Evolutionary conservation across 192 early-diverging fungal genomes (phyloP), one percentile per base, ranked within the genome.

Genomic region (Obelidium mucronatum): DNA sequence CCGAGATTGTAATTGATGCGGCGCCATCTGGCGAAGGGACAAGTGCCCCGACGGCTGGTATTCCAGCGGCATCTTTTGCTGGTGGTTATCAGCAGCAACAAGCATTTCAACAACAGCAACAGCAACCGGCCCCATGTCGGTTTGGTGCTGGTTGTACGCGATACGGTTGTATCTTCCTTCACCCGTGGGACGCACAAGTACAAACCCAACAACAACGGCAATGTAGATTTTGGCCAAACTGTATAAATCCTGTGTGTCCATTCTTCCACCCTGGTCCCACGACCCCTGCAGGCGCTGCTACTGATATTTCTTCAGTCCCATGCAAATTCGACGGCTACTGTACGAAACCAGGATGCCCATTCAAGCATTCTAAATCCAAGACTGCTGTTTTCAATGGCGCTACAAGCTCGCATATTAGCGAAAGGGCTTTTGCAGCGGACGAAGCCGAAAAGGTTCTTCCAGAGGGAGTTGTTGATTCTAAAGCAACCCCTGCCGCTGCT

Each of bases 321-420:
- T 83, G 82, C 69, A 73, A 63, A 34, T 83, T 68, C 33, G 82
- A 83, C 36, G 73, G 83, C 19, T 78, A 44, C 63, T 84, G 83
- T 59, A 81, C 40, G 31, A 61, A 74, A 40, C 79, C 79, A 30
- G 74, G 70, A 30, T 84, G 83, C 56, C 69, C 77, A 17, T 84
- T 58, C 59, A 54, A 73, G 33, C 83, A 84, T 42, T 33, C 73
- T 19, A 31, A 5, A 34, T 19, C 53, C 54, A 65, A 33, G 4
- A 55, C 44, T 2, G 11, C 19, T 1, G 40, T 24, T 37, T 17
- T n/a, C 53, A 37, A 31, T 8, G n/a, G 6, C 6, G 6, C 37
- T 6, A 42, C 19, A 15, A 61, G 35, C 2, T 39, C 56, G 19
- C n/a, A 30, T 42, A 31, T 42, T 5, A 56, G 39, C 17, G 77